These are phyloP conservation scores for Groenewaldozyma tartarivorans DNA, from an alignment of 805 yeast species.

Conservation along the genomic window DNA sequence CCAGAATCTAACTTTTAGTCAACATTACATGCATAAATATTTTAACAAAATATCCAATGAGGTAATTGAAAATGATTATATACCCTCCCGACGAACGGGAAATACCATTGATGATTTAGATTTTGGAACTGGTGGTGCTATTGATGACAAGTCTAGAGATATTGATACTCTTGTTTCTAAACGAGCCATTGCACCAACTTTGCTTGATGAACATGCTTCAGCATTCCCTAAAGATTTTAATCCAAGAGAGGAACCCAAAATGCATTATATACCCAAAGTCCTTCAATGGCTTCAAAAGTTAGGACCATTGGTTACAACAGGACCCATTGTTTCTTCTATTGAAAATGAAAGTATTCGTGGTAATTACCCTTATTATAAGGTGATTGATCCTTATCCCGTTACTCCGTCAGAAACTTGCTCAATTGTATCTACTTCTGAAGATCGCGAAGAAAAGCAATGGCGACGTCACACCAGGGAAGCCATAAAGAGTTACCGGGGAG, in stretches of 20 bases:
- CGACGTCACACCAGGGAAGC: slow-evolving; percentile 2
- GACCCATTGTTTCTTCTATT: too few relatives aligned
- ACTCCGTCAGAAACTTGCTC: slow-evolving; percentile 5
- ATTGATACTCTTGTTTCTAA: background rate
- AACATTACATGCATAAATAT: background rate
- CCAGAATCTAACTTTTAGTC: too few relatives aligned
- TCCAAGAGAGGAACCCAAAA: slow-evolving; percentile 3
- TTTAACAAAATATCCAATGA: slow-evolving; percentile 1
- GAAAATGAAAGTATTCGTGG: background rate
- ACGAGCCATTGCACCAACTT: background rate
- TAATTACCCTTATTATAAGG: background rate
- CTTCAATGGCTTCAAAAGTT: slow-evolving; percentile 4
- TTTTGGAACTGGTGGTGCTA: background rate
- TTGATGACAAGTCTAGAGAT: background rate
- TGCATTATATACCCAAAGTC: slow-evolving; percentile 4
- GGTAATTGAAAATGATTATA: background rate
- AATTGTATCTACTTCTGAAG: background rate
- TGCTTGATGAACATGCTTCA: background rate
- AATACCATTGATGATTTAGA: background rate
- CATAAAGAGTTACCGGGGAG: slow-evolving; percentile 1
- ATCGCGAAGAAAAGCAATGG: slow-evolving; percentile 5
- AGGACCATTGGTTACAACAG: too few relatives aligned
- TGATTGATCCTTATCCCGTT: slow-evolving; percentile 3
- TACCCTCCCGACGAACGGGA: background rate
- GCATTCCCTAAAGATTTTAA: background rate